A percentile compares a stretch with the other conserved stretches of the same genome.
These are phyloP conservation scores for Ceratocystis variospora DNA, from an alignment of 2,329 filamentous ascomycete species.

Conservation along the genomic window DNA sequence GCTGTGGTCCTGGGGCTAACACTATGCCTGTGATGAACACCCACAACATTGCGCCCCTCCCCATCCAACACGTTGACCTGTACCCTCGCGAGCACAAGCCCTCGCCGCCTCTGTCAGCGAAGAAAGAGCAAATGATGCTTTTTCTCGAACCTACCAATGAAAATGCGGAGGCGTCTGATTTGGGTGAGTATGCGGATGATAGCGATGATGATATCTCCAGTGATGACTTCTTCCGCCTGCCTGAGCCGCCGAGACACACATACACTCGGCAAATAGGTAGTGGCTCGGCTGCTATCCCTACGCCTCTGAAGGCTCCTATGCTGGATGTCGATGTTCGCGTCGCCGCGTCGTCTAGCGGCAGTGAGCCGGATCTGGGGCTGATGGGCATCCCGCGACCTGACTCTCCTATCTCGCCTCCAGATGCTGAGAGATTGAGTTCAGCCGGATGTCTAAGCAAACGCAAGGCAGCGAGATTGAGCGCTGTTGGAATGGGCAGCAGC, in stretches of 20 bases:
- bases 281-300: slow-evolving; percentile 4
- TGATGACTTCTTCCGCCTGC: slow-evolving; percentile 19
- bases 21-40: not conserved
- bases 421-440: slow-evolving; percentile 22
- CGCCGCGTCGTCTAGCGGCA: slow-evolving; percentile 6
- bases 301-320: slow-evolving; percentile 21
- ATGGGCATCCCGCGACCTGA: slow-evolving; percentile 30
- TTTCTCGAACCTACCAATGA: slow-evolving; percentile 17
- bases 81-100: slow-evolving; percentile 20
- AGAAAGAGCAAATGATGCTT: slow-evolving; percentile 17
- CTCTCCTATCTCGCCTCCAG: slow-evolving; percentile 23
- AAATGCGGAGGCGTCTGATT: slow-evolving; percentile 13
- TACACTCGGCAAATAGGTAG: slow-evolving; percentile 4
- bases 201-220: slow-evolving; percentile 22
- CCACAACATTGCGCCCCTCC: not conserved
- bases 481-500: slow-evolving; percentile 27
- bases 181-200: slow-evolving; percentile 18
- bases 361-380: slow-evolving; percentile 5
- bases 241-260: slow-evolving; percentile 17
- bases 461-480: slow-evolving; percentile 32
- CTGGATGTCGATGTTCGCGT: slow-evolving; percentile 12
- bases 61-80: not conserved
- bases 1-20: not conserved
- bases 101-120: slow-evolving; percentile 11
- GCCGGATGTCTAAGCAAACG: slow-evolving; percentile 22